Base-by-base conservation (phyloP, 495 filamentous ascomycete species). In the Penicillium paradoxum region DNA sequence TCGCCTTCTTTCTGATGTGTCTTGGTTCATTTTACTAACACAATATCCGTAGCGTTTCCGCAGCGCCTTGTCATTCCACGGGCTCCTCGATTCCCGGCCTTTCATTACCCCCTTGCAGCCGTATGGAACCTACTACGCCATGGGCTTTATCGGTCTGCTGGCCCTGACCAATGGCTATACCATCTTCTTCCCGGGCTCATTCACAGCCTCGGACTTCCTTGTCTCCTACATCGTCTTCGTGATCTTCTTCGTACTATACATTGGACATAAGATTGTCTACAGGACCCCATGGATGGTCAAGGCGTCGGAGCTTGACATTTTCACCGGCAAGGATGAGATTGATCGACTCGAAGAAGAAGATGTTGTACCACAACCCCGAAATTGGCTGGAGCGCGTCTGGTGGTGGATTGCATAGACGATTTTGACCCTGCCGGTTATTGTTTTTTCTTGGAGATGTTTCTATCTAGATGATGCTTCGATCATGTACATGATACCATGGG, bases 211-310 rank as follows among this genome's bases (percentile, higher is more conserved):
- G 2, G 51, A 83, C 63, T 77, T 96, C 87, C 45, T 70, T 2
- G 59, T 64, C 2, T 66, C 68, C 3, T 73, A 71, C 30, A 65
- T 71, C 43, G 66, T 59, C 0, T 62, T 70, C 43, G 78, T 77
- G 80, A 91, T 90, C 63, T 95, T 89, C 13, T 78, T 86, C 36
- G 91, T 84, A 57, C 88, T 85, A 7, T 77, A 75, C 59, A 79
- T 76, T 2, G 59, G 60, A 13, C 68, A 68, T 43, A 63, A 66
- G 30, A 57, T 72, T 10, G 61, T 67, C 44, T 67, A 65, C 33
- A 61, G 60, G 36, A 69, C 70, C 4, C 71, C 73, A 27, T 77
- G 73, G 32, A 71, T 78, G 39, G 83, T 79, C 0, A 93, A 78
- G 40, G 58, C 55, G 13, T 61, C 62, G 0, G 64, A 67, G 15